Evolutionary conservation across 257 asterid species (phyloP).

Genomic region (Fraxinus cuspidata): DNA sequence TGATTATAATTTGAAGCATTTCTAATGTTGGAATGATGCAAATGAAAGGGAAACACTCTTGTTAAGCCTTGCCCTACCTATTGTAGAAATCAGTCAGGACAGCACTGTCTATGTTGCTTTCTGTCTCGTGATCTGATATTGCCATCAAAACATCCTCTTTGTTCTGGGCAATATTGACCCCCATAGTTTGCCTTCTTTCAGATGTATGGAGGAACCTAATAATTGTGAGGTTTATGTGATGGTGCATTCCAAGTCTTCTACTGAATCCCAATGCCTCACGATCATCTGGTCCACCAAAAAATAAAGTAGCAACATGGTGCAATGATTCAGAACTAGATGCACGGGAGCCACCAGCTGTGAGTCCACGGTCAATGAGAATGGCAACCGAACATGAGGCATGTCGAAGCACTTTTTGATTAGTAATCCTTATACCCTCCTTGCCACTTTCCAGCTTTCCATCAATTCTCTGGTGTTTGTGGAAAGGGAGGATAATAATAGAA

Average conservation of each 20-base stretch:
- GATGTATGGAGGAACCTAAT: constrained; percentile 73
- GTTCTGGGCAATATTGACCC: constrained; percentile 53
- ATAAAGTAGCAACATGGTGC: constrained; percentile 80
- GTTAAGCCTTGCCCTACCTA: constrained; percentile 45
- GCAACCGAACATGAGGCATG: constrained; percentile 83
- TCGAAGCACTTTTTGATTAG: constrained; percentile 86
- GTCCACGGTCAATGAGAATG: constrained; percentile 88
- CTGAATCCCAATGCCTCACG: constrained; percentile 96
- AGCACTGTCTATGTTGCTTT: constrained; percentile 61
- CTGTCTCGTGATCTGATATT: constrained; percentile 56
- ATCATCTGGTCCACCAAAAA: constrained; percentile 95
- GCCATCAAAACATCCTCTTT: constrained; percentile 72
- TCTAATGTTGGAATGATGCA: not conserved
- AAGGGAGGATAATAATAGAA: constrained; percentile 74
- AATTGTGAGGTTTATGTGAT: constrained; percentile 78
- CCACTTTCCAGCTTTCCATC: constrained; percentile 90
- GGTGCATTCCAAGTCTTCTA: constrained; percentile 83
- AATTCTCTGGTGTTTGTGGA: constrained; percentile 95
- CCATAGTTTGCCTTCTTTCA: constrained; percentile 41
- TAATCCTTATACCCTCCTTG: constrained; percentile 79
- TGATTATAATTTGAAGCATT: not conserved
- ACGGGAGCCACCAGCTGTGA: constrained; percentile 54
- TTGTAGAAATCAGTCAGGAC: constrained; percentile 74
- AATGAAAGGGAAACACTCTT: not conserved
- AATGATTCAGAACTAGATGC: constrained; percentile 52